Conservation (phyloP, 805 yeast species). For the Middelhovenomyces tepae region DNA sequence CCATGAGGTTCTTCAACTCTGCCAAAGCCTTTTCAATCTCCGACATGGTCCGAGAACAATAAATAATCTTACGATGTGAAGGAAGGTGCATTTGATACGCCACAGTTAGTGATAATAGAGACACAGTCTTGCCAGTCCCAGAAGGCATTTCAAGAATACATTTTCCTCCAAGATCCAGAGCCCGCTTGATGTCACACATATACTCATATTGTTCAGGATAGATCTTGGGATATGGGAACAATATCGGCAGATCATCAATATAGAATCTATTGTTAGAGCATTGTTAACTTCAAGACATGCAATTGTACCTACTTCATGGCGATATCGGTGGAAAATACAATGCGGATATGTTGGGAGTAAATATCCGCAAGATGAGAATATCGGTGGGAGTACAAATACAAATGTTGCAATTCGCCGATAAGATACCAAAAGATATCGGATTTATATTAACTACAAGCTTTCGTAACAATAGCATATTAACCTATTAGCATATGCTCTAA, state of each 20-base stretch:
- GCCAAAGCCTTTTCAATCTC: slow-evolving; percentile 96
- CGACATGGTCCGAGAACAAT: slow-evolving; percentile 99
- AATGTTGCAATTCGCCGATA: too few species aligned
- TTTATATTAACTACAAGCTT: too few species aligned
- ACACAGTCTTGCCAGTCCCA: slow-evolving; percentile 96
- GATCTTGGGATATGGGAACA: slow-evolving; percentile 92
- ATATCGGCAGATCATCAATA: slow-evolving; percentile 91
- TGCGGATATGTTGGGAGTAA: too few species aligned
- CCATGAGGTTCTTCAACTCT: slow-evolving; percentile 84
- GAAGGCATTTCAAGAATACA: slow-evolving; percentile 98
- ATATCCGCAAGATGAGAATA: too few species aligned
- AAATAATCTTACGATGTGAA: slow-evolving; percentile 86
- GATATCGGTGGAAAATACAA: too few species aligned
- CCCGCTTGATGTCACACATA: slow-evolving; percentile 90
- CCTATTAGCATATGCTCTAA: too few species aligned
- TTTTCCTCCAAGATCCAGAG: slow-evolving; percentile 93
- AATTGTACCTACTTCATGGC: too few species aligned
- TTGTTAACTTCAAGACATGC: too few species aligned
- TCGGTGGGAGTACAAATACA: too few species aligned
- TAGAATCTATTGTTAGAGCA: too few species aligned
- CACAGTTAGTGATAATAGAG: slow-evolving; percentile 80
- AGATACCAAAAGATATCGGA: too few species aligned
- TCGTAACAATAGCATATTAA: too few species aligned
- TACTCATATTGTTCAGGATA: slow-evolving; percentile 98
- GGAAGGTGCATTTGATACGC: slow-evolving; percentile 93